Percentiles rank a stretch among this genome's conserved stretches.
phyloP scores from a whole-genome alignment of 208 protist species.

The Phytomonas serpens region DNA sequence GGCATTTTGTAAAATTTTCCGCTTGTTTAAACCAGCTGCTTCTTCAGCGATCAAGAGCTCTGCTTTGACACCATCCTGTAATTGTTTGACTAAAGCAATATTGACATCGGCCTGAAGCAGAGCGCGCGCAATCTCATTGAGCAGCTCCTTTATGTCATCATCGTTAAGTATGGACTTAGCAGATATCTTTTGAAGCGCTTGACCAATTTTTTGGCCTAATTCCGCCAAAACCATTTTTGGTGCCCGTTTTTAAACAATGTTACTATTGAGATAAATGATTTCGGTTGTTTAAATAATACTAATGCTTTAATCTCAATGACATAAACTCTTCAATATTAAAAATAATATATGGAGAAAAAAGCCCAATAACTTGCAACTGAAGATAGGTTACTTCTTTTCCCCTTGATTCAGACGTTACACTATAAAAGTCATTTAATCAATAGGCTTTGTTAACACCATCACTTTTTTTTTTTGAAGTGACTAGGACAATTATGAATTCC shows the following conservation, averaged over 20 bases:
- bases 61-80: constrained; percentile 91
- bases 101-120: constrained; percentile 97
- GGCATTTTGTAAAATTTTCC: constrained; percentile 93
- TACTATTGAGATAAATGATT: neutral
- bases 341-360: neutral
- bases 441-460: neutral
- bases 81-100: constrained; percentile 88
- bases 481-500: constrained; percentile 4
- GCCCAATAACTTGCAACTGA: neutral
- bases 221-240: constrained; percentile 89
- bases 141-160: constrained; percentile 90
- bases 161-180: constrained; percentile 92
- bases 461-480: constrained; percentile 11
- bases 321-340: neutral
- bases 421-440: neutral
- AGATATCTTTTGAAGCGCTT: constrained; percentile 90
- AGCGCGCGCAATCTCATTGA: constrained; percentile 94
- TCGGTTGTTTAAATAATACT: constrained; percentile 1
- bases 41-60: constrained; percentile 91
- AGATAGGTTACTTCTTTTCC: neutral
- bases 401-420: neutral
- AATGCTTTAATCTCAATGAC: neutral
- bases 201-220: constrained; percentile 89
- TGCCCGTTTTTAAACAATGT: constrained; percentile 13
- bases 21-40: constrained; percentile 93